Base-by-base conservation (phyloP, 2,329 filamentous ascomycete genomes). In the Alternaria triticimaculans region DNA sequence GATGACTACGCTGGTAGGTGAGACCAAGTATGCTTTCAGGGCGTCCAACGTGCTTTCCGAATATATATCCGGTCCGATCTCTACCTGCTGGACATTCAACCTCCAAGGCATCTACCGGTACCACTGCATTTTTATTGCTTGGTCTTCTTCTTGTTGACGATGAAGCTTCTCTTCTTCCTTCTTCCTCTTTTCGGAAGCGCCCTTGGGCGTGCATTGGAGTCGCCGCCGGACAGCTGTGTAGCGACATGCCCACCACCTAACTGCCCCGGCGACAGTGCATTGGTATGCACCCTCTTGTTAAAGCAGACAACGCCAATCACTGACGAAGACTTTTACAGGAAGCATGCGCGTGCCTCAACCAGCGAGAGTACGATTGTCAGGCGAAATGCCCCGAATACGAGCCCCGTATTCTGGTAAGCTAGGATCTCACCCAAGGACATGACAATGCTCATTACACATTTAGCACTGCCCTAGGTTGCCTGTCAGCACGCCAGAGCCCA, bases 261-360 rank as follows among this genome's bases (percentile, higher is more conserved):
- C 10, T 60, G 49, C 41, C 2, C 41, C 15, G 44, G 11, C 5
- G 41, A 14, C 5, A 15, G 11, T 33, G 33, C 46, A 54, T 25
- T 44, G 49, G 57, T 60, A 33, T 25, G 10, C 15, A 33, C 11
- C 3, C 9, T 9, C 3, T 11, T 25, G 2, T 25, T 21, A 2
- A 11, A 15, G 1, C 5, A 37, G 23, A 28, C 2, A 0, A 26
- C 4, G 3, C 8, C 11, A 9, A 9, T 5, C 3, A 8, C 4
- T 26, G 3, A 18, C 43, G 20, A 15, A 49, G 4, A 21, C 0
- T 4, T 1, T n/a, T 1, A 20, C 14, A 78, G 76, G 63, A 61
- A 44, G 68, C 73, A 14, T 78, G 76, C 57, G 48, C 64, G 37
- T 78, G 76, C 51, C 55, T 73, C 51, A 78, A 78, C 57, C 49